phyloP scores from a whole-genome alignment of 1,139 yeast species.

The Scheffersomyces parashehatae region DNA sequence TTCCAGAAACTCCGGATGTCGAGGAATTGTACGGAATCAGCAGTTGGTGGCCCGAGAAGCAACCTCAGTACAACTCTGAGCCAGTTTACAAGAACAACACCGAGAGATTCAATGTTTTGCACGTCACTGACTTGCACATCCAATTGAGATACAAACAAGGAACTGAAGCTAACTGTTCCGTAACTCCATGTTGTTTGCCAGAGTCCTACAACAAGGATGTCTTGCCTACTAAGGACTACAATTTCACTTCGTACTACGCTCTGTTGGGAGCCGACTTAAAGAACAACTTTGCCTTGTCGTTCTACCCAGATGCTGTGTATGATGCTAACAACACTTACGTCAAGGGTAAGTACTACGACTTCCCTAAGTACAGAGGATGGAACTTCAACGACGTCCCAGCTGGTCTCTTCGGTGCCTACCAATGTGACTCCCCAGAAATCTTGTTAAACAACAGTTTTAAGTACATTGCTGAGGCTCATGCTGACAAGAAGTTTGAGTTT shows the following conservation, averaged over 20 bases:
- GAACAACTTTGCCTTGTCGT: slow-evolving; percentile 22
- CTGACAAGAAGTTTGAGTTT: slow-evolving; percentile 49
- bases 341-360: slow-evolving; percentile 42
- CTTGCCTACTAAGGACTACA: slow-evolving; percentile 25
- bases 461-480: slow-evolving; percentile 35
- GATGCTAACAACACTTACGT: slow-evolving; percentile 35
- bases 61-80: slow-evolving; percentile 20
- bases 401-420: slow-evolving; percentile 58
- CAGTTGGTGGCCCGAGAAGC: slow-evolving; percentile 35
- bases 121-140: slow-evolving; percentile 64
- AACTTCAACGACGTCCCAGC: slow-evolving; percentile 52
- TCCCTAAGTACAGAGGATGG: slow-evolving; percentile 39
- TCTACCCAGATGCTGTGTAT: slow-evolving; percentile 40
- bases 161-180: slow-evolving; percentile 60
- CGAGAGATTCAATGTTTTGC: slow-evolving; percentile 58
- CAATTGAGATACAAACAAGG: slow-evolving; percentile 59
- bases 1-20: slow-evolving; percentile 32
- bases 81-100: slow-evolving; percentile 24
- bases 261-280: slow-evolving; percentile 18
- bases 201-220: slow-evolving; percentile 34
- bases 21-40: slow-evolving; percentile 25
- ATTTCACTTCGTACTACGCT: slow-evolving; percentile 31
- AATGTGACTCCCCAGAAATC: slow-evolving; percentile 65
- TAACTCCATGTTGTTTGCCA: slow-evolving; percentile 51
- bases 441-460: slow-evolving; percentile 57